Conservation (phyloP, 495 filamentous ascomycete species). For the Bacidia rubella region DNA sequence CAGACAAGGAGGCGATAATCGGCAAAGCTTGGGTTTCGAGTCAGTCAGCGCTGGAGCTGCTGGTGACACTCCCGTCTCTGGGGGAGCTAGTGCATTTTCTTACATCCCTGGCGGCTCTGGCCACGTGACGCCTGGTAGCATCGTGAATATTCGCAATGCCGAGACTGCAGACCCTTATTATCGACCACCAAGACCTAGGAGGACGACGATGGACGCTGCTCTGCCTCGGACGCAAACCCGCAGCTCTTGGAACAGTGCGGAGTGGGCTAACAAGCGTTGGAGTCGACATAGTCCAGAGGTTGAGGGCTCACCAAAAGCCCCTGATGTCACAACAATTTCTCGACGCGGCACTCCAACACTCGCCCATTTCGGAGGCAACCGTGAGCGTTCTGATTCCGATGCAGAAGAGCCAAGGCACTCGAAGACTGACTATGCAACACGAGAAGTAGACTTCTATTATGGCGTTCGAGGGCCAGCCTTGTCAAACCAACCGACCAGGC, state of each 20-base stretch:
- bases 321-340: conserved; percentile 37
- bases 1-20: conserved; percentile 36
- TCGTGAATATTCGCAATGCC: conserved; percentile 27
- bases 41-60: conserved; percentile 34
- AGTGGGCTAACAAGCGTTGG: conserved; percentile 36
- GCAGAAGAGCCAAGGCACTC: conserved; percentile 35
- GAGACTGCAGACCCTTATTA: conserved; percentile 64
- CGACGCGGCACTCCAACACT: conserved; percentile 39
- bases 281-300: conserved; percentile 21
- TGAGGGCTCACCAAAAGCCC: conserved; percentile 21
- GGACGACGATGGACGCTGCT: conserved; percentile 40
- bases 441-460: conserved; percentile 83
- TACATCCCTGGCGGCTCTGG: conserved; percentile 41
- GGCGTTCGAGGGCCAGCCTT: conserved; percentile 81
- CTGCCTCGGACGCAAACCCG: conserved; percentile 27
- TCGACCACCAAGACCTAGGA: conserved; percentile 60
- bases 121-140: conserved; percentile 24
- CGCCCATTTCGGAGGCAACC: conserved; percentile 34
- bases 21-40: conserved; percentile 33
- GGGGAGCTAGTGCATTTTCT: conserved; percentile 54
- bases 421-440: conserved; percentile 72
- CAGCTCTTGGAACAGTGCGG: conserved; percentile 38
- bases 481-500: conserved; percentile 63
- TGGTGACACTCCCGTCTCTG: conserved; percentile 48
- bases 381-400: conserved; percentile 40